These are phyloP conservation scores for Erodium texanum DNA, from an alignment of 441 rosid species.

Conservation along the genomic window DNA sequence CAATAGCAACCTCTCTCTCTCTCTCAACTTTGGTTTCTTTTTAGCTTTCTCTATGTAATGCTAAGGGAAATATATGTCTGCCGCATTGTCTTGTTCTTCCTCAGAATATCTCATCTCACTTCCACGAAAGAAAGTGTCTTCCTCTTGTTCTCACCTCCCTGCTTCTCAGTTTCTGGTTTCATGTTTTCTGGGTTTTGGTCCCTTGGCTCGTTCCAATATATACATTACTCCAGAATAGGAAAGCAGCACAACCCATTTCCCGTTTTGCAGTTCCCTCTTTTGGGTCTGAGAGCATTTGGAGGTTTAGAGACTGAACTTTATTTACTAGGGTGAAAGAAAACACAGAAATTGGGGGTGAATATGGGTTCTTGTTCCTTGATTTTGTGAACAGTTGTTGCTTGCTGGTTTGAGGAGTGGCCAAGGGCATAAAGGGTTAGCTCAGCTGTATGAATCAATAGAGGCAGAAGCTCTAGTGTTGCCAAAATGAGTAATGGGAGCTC, in stretches of 20 bases:
- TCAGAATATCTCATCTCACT: slow-evolving; percentile 50
- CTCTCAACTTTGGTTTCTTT: background rate
- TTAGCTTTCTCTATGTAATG: no score
- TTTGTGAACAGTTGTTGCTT: no score
- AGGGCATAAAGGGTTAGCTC: no score
- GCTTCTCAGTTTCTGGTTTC: slow-evolving; percentile 21
- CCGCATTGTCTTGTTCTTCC: slow-evolving; percentile 61
- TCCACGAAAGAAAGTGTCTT: slow-evolving; percentile 47
- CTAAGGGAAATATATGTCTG: no score
- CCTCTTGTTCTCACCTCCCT: no score
- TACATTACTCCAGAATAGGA: slow-evolving; percentile 13
- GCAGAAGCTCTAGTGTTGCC: background rate
- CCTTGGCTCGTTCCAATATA: slow-evolving; percentile 21
- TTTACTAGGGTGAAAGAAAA: background rate
- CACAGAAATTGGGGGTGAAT: slow-evolving; percentile 17
- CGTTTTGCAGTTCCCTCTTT: slow-evolving; percentile 20
- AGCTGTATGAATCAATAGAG: no score
- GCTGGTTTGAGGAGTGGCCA: slow-evolving; percentile 25
- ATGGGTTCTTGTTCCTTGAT: slow-evolving; percentile 18
- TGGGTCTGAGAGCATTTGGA: slow-evolving; percentile 8
- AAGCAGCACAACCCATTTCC: slow-evolving; percentile 22
- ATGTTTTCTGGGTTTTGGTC: slow-evolving; percentile 28
- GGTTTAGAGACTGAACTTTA: slow-evolving; percentile 13
- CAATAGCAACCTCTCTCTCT: slow-evolving; percentile 27
- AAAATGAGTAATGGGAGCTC: slow-evolving; percentile 75